These are phyloP conservation scores for Gyrodon lividus DNA, from an alignment of 768 basidiomycete genomes.

Conservation along the genomic window DNA sequence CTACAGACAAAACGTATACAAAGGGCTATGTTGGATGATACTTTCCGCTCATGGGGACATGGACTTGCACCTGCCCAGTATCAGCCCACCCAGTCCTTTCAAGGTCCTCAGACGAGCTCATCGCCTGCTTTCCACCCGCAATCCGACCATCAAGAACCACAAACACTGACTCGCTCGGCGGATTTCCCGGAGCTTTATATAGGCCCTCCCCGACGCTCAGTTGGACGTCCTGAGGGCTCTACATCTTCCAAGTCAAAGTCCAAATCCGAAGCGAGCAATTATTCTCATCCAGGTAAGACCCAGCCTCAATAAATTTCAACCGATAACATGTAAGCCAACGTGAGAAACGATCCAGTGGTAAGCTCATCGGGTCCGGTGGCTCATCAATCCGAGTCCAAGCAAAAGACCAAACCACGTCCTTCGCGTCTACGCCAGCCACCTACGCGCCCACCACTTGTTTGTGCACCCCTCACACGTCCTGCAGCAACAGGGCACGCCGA, in stretches of 20 bases:
- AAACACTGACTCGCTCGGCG: slow-evolving; percentile 29
- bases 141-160: slow-evolving; percentile 5
- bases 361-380: slow-evolving; percentile 1
- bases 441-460: slow-evolving; percentile 25
- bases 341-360: slow-evolving; percentile 3
- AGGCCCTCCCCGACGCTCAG: slow-evolving; percentile 34
- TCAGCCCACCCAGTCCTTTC: slow-evolving; percentile 14
- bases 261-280: slow-evolving; percentile 14
- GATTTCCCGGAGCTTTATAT: slow-evolving; percentile 37
- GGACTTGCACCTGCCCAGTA: background rate
- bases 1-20: slow-evolving; percentile 31
- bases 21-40: slow-evolving; percentile 13
- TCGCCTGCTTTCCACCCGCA: slow-evolving; percentile 1
- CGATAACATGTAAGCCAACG: background rate
- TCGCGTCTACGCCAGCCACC: slow-evolving; percentile 19
- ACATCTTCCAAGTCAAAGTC: slow-evolving; percentile 46
- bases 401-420: slow-evolving; percentile 20
- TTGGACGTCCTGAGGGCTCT: slow-evolving; percentile 38
- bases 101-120: slow-evolving; percentile 8
- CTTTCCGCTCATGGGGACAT: slow-evolving; percentile 13
- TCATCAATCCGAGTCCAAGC: slow-evolving; percentile 4
- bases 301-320: background rate
- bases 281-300: slow-evolving; percentile 11
- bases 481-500: background rate
- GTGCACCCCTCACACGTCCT: slow-evolving; percentile 22